Percentiles rank a stretch among this genome's conserved stretches.
phyloP scores from a whole-genome alignment of 345 rosid species.

The Aquilaria yunnanensis region DNA sequence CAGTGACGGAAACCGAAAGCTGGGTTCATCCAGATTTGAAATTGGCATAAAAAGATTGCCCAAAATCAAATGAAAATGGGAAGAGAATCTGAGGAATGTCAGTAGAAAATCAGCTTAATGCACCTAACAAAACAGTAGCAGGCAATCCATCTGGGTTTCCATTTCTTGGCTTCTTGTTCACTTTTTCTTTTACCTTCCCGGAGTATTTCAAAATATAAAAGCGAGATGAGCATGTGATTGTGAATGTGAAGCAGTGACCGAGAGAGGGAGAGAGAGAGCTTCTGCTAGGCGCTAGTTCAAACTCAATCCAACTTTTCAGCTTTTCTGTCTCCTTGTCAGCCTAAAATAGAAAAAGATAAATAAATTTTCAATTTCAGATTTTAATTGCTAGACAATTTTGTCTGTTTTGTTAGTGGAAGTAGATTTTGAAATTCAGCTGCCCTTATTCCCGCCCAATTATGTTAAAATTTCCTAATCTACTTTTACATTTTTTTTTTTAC shows the following conservation, averaged over 20 bases:
- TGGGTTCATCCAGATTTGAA: conserved; percentile 26
- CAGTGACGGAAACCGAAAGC: conserved; percentile 16
- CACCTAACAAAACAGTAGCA: not conserved
- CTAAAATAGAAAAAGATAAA: not conserved
- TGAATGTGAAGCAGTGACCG: conserved; percentile 14
- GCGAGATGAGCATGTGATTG: conserved; percentile 16
- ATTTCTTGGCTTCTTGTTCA: conserved; percentile 19
- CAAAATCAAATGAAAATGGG: conserved; percentile 7
- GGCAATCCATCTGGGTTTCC: conserved; percentile 25
- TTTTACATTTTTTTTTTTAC: too few species aligned
- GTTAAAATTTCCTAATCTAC: too few species aligned
- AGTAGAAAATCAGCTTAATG: conserved; percentile 11
- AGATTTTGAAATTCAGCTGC: conserved; percentile 21
- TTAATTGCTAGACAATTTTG: conserved; percentile 3
- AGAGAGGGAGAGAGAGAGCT: not conserved
- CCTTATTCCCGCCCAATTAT: conserved; percentile 30
- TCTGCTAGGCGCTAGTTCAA: not conserved
- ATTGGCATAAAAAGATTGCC: conserved; percentile 5
- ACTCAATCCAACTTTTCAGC: conserved; percentile 27
- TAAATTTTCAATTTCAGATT: not conserved
- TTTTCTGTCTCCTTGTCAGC: conserved; percentile 16
- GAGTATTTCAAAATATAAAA: not conserved
- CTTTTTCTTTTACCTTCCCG: not conserved
- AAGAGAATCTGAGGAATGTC: conserved; percentile 32
- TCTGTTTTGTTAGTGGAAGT: not conserved